phyloP scores from a whole-genome alignment of 139 green algal genomes.

The Prasinococcaceae sp. region DNA sequence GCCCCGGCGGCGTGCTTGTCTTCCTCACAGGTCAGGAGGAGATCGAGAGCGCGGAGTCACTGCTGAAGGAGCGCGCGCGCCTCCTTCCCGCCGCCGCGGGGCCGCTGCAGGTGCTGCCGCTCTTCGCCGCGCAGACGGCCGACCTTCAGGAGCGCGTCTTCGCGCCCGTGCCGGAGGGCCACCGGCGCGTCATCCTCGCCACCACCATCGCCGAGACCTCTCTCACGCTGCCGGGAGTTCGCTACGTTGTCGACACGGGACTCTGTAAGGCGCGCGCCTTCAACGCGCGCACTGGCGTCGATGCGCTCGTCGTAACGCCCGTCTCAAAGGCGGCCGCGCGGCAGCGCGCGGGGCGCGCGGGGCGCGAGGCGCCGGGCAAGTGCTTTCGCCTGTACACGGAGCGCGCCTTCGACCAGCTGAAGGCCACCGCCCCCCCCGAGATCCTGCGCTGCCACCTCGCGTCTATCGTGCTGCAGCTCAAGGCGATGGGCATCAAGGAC shows the following conservation, averaged over 20 bases:
- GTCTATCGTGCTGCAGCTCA: conserved; percentile 58
- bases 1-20: conserved; percentile 77
- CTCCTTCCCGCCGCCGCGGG: conserved; percentile 16
- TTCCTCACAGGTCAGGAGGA: conserved; percentile 90
- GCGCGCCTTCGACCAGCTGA: conserved; percentile 20
- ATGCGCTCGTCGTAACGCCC: conserved; percentile 79
- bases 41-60: conserved; percentile 59
- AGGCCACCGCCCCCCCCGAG: conserved; percentile 55
- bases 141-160: conserved; percentile 65
- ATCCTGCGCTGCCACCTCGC: conserved; percentile 64
- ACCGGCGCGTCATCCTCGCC: conserved; percentile 76
- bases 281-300: conserved; percentile 82
- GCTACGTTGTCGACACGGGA: conserved; percentile 33
- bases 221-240: conserved; percentile 80
- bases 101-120: conserved; percentile 58
- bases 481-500: conserved; percentile 56
- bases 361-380: conserved; percentile 69
- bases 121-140: conserved; percentile 80
- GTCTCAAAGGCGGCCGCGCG: conserved; percentile 59
- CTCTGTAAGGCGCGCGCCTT: conserved; percentile 41
- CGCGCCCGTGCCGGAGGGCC: conserved; percentile 41
- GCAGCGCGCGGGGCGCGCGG: conserved; percentile 61
- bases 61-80: conserved; percentile 53
- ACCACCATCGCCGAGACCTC: conserved; percentile 98
- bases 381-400: conserved; percentile 86